Percentiles rank a stretch among this genome's conserved stretches.
Evolutionary conservation across 805 yeast species (phyloP).

Genomic region (Myxozyma monticola): DNA sequence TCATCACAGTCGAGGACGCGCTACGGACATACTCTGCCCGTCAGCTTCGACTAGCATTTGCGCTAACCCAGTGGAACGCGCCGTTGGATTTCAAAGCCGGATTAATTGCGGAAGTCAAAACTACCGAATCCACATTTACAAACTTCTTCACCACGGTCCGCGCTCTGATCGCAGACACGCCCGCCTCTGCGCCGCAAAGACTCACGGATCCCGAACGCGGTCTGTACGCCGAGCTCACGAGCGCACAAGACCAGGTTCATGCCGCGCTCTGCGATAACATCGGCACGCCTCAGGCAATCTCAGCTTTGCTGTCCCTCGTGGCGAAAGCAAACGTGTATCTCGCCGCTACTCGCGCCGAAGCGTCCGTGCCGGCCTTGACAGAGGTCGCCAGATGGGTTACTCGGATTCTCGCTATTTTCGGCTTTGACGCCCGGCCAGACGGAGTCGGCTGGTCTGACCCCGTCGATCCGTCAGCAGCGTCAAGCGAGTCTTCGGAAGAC

Average conservation of each 20-base stretch:
- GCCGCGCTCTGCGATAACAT: conserved; percentile 85
- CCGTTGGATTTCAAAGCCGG: conserved; percentile 89
- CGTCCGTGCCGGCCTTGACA: conserved; percentile 44
- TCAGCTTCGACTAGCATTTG: conserved; percentile 88
- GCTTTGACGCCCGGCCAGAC: conserved; percentile 55
- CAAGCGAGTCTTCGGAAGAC: conserved; percentile 54
- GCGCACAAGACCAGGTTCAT: conserved; percentile 62
- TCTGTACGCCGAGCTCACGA: conserved; percentile 39
- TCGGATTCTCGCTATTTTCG: conserved; percentile 67
- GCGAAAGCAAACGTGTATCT: conserved; percentile 73
- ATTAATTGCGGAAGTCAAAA: conserved; percentile 70
- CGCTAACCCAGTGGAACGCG: conserved; percentile 87
- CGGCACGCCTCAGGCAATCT: conserved; percentile 72
- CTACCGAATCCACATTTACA: conserved; percentile 69
- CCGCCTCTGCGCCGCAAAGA: conserved; percentile 63
- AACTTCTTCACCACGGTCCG: conserved; percentile 87
- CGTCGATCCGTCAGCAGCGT: not conserved
- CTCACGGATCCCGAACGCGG: conserved; percentile 39
- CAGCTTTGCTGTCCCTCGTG: conserved; percentile 65
- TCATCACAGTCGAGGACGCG: conserved; percentile 92
- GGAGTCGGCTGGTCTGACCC: conserved; percentile 68
- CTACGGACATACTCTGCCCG: conserved; percentile 67
- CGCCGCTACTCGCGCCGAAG: conserved; percentile 56
- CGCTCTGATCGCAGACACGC: conserved; percentile 71
- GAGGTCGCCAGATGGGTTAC: conserved; percentile 70